A percentile compares a stretch with the other conserved stretches of the same genome.
phyloP scores from a whole-genome alignment of 495 filamentous ascomycete species.

The Penicillium atrosanguineum region DNA sequence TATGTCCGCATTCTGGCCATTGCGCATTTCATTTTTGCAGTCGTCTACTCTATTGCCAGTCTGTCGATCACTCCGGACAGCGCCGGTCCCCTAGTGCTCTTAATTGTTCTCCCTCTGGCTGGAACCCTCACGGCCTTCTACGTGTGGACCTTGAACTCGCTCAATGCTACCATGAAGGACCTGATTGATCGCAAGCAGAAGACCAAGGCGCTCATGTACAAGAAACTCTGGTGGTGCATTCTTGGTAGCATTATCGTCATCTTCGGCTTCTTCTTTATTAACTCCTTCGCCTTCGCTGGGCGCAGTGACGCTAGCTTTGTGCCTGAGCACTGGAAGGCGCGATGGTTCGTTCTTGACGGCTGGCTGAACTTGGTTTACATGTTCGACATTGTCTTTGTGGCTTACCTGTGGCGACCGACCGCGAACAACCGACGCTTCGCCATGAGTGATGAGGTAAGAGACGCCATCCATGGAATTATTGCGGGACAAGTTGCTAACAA shows the following conservation, averaged over 20 bases:
- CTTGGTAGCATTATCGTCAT: slow-evolving; percentile 89
- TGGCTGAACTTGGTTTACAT: slow-evolving; percentile 98
- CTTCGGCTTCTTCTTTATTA: slow-evolving; percentile 94
- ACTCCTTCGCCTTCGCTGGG: slow-evolving; percentile 89
- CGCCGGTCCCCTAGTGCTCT: slow-evolving; percentile 81
- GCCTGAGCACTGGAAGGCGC: slow-evolving; percentile 90
- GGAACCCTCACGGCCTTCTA: slow-evolving; percentile 96
- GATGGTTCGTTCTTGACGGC: slow-evolving; percentile 97
- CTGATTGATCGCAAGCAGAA: slow-evolving; percentile 90
- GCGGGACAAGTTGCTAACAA: slow-evolving; percentile 24
- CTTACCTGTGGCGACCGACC: slow-evolving; percentile 97
- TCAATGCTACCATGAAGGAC: slow-evolving; percentile 94
- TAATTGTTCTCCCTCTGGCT: slow-evolving; percentile 90
- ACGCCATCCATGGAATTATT: background rate
- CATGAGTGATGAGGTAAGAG: slow-evolving; percentile 89
- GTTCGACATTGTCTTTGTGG: slow-evolving; percentile 83
- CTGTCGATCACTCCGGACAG: slow-evolving; percentile 77
- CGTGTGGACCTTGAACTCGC: slow-evolving; percentile 95
- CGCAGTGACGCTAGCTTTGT: slow-evolving; percentile 80
- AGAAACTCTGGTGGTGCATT: slow-evolving; percentile 98
- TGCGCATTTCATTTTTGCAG: slow-evolving; percentile 89
- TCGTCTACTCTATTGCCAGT: slow-evolving; percentile 89
- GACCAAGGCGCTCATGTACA: slow-evolving; percentile 93
- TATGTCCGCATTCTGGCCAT: slow-evolving; percentile 89
- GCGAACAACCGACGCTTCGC: slow-evolving; percentile 96